These are phyloP conservation scores for Cylindrotheca fusiformis DNA, from an alignment of 108 stramenopile species.

Conservation along the genomic window DNA sequence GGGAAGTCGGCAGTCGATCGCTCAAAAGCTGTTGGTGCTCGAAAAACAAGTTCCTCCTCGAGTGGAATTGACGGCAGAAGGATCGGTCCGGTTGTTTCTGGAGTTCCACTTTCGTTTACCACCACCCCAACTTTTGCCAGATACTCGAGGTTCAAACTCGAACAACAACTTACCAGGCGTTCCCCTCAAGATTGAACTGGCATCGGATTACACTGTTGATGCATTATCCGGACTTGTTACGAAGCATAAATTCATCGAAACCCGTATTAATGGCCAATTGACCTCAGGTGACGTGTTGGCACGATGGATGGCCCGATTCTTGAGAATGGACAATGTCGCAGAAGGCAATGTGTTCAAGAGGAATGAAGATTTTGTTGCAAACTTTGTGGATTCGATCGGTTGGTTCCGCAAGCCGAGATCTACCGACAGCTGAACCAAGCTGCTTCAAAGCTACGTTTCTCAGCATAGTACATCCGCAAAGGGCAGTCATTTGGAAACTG, in stretches of 20 bases:
- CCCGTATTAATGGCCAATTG: slow-evolving; percentile 69
- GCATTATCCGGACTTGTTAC: slow-evolving; percentile 41
- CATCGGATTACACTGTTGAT: slow-evolving; percentile 60
- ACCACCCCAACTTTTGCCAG: slow-evolving; percentile 3
- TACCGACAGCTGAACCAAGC: neutral
- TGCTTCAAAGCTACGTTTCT: too few relatives aligned
- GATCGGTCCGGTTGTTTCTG: slow-evolving; percentile 8
- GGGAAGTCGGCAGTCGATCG: slow-evolving; percentile 41
- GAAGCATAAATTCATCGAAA: slow-evolving; percentile 64
- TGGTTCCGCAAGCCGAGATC: slow-evolving; percentile 9
- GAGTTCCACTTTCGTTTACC: slow-evolving; percentile 12
- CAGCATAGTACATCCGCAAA: too few relatives aligned
- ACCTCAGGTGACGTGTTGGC: slow-evolving; percentile 71
- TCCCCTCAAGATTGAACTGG: slow-evolving; percentile 56
- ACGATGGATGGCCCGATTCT: slow-evolving; percentile 36
- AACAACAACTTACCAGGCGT: slow-evolving; percentile 14
- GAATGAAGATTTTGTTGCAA: slow-evolving; percentile 12
- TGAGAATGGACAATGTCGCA: slow-evolving; percentile 5
- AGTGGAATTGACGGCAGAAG: slow-evolving; percentile 17
- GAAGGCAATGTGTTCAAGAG: neutral
- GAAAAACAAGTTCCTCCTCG: slow-evolving; percentile 5
- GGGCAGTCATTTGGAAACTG: too few relatives aligned
- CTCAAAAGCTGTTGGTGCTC: slow-evolving; percentile 11
- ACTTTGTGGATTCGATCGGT: slow-evolving; percentile 7
- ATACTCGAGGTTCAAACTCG: neutral